Evolutionary conservation across 2,329 filamentous ascomycete genomes (phyloP).

Genomic region (Scedosporium dehoogii): DNA sequence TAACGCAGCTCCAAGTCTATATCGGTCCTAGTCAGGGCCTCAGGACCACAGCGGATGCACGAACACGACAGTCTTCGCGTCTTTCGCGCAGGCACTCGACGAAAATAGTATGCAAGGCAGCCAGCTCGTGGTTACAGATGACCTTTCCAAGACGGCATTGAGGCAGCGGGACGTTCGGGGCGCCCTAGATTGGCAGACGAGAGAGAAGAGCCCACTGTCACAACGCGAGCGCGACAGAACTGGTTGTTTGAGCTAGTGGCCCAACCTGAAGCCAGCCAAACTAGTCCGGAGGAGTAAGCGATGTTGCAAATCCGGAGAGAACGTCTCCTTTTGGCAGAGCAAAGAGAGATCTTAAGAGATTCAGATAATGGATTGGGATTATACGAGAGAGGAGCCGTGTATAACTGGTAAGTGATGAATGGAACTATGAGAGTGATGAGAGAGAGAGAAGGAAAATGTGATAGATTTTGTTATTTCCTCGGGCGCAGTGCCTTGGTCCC

Average conservation of each 20-base stretch:
- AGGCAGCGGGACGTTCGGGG: no score
- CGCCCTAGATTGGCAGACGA: no score
- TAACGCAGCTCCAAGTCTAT: neutral
- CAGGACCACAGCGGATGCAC: neutral
- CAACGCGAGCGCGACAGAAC: neutral
- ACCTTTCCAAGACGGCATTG: neutral
- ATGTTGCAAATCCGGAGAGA: neutral
- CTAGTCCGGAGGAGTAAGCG: neutral
- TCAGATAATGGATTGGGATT: neutral
- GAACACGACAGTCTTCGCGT: neutral
- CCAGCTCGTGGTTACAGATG: neutral
- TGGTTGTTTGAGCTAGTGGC: neutral
- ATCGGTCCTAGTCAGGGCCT: neutral
- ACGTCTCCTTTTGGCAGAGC: neutral
- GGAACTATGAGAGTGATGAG: neutral
- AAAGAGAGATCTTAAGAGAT: neutral
- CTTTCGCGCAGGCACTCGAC: neutral
- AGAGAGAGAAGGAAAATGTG: neutral
- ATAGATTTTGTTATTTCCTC: neutral
- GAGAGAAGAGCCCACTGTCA: neutral
- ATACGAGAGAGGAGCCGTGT: neutral
- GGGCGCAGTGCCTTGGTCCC: neutral
- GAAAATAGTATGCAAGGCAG: neutral
- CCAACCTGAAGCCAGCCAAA: neutral
- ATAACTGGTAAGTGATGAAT: no score